Percentiles rank a stretch among this genome's conserved stretches.
Evolutionary conservation across 768 basidiomycete genomes (phyloP).

Genomic region (Leccinum barrowsii): DNA sequence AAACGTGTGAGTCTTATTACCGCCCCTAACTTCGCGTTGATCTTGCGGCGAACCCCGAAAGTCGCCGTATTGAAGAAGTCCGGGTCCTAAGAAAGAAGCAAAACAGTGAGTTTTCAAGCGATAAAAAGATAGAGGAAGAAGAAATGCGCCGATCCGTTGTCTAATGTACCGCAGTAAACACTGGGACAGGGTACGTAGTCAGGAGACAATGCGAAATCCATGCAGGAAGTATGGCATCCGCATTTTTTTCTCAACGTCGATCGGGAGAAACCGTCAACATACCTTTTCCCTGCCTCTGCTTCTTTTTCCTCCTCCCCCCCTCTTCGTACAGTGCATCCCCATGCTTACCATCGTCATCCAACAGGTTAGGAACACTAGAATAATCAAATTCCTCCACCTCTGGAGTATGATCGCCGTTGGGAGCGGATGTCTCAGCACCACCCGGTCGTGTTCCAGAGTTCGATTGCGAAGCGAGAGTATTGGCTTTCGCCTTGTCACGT

Average conservation of each 20-base stretch:
- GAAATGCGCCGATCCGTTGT: slow-evolving; percentile 5
- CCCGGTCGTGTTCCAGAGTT: slow-evolving; percentile 2
- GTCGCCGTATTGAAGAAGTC: slow-evolving; percentile 43
- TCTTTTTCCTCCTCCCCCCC: slow-evolving; percentile 45
- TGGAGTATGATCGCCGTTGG: slow-evolving; percentile 13
- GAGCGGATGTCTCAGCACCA: slow-evolving; percentile 4
- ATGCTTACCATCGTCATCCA: slow-evolving; percentile 53
- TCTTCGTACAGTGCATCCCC: slow-evolving; percentile 23
- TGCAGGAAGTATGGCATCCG: background rate
- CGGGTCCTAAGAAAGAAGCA: slow-evolving; percentile 32
- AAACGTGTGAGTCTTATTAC: slow-evolving; percentile 71
- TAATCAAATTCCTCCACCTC: slow-evolving; percentile 63
- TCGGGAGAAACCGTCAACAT: slow-evolving; percentile 4
- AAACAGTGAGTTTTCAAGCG: slow-evolving; percentile 1
- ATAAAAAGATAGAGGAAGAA: background rate
- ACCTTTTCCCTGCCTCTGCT: slow-evolving; percentile 46
- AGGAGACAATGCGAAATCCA: slow-evolving; percentile 8
- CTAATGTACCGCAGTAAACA: background rate
- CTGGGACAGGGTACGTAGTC: background rate
- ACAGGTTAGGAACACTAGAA: slow-evolving; percentile 60
- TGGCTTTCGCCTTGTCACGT: slow-evolving; percentile 19
- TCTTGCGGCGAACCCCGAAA: slow-evolving; percentile 67
- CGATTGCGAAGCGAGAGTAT: background rate
- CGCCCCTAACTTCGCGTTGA: slow-evolving; percentile 60
- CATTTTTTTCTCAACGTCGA: background rate